Percentiles rank a stretch among this genome's conserved stretches.
Conservation (phyloP, 2,329 filamentous ascomycete species). For the Penicillium sp. region DNA sequence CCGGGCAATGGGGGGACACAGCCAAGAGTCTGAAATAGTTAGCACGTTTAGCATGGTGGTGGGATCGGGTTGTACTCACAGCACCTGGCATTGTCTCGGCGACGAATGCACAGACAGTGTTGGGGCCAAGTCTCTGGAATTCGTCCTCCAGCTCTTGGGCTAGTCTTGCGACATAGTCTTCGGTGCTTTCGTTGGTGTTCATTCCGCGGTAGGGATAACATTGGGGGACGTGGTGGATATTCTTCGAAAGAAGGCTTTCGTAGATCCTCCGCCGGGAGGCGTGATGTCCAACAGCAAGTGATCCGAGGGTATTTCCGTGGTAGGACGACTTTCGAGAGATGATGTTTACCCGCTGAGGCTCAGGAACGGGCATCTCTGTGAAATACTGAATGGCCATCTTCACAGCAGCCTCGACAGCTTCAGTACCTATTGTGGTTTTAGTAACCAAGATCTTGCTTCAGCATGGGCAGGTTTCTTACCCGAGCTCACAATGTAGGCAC, state of each 20-base stretch:
- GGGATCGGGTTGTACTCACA: constrained; percentile 27
- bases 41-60: not conserved
- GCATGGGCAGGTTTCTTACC: constrained; percentile 37
- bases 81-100: constrained; percentile 52
- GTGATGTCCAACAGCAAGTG: constrained; percentile 65
- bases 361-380: constrained; percentile 49
- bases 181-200: constrained; percentile 48
- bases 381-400: constrained; percentile 66
- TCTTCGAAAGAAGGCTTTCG: constrained; percentile 54
- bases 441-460: not conserved
- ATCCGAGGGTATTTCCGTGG: constrained; percentile 67
- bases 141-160: constrained; percentile 63
- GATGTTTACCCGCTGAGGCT: constrained; percentile 56
- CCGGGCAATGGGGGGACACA: constrained; percentile 52
- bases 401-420: constrained; percentile 64
- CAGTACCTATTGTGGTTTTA: constrained; percentile 49
- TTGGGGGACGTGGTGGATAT: constrained; percentile 59
- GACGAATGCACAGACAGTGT: constrained; percentile 66
- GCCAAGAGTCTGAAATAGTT: constrained; percentile 43
- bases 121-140: constrained; percentile 60
- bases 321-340: constrained; percentile 64
- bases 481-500: constrained; percentile 55
- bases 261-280: constrained; percentile 57
- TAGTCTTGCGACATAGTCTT: constrained; percentile 57
- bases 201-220: constrained; percentile 62